Base-by-base conservation (phyloP, 495 filamentous ascomycete genomes). In the Terfezia claveryi region DNA sequence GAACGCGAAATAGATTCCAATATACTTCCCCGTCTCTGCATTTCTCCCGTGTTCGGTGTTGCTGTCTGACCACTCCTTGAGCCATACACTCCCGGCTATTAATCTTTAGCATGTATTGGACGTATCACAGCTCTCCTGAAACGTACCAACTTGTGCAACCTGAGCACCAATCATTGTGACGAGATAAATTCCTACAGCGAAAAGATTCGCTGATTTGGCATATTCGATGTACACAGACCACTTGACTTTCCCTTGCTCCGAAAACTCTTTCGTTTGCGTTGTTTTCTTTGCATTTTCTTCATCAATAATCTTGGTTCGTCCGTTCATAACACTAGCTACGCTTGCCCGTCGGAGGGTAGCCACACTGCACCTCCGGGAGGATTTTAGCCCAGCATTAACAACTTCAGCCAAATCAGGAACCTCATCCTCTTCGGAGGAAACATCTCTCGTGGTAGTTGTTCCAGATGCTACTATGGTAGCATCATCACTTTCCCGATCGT, bases 181-280 rank as follows among this genome's bases (percentile, higher is more conserved):
- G 32, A 91, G 64, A 66, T 99, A 99, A 59, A 95, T 73, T 36
- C 64, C 62, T 20, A 99, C 92, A 10, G 91, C 92, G 20, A 73
- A 68, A 7, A 95, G 67, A 63, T 96, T 95, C 71, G 84, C 94
- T 16, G 85, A 85, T 68, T 89, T 94, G 37, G 88, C 88, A 63
- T 96, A 95, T 68, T 89, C 85, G 37, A 67, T 68, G 57, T 92
- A 92, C 2, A 92, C 85, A 61, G 79, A 76, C 87, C 92, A 95
- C 67, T 94, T 95, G 56, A 99, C 92, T 65, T 95, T 94, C 50
- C 92, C 92, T 66, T 96, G 86, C 65, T 95, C 84, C 0, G 76
- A 77, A 53, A 79, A 78, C 67, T 99, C 92, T 65, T 92, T 87
- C 14, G 74, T 78, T 67, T 94, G 87, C 61, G 79, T 85, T 56